Conservation (phyloP, 768 basidiomycete genomes). For the Leucosporidium creatinivorum region DNA sequence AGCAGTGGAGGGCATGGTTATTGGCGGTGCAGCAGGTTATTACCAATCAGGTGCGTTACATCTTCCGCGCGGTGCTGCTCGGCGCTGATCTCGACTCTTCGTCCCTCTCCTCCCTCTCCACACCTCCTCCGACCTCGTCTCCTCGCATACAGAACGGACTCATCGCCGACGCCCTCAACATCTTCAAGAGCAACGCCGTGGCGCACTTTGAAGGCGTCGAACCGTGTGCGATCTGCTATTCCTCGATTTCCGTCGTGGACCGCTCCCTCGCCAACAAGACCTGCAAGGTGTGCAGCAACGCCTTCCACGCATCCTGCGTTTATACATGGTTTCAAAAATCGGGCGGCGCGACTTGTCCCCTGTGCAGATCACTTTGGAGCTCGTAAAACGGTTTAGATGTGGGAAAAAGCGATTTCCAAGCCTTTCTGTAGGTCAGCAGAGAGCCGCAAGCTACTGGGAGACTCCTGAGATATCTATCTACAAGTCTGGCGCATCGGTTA, state of each 20-base stretch:
- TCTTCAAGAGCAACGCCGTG: constrained; percentile 90
- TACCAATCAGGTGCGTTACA: constrained; percentile 64
- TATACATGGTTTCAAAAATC: constrained; percentile 26
- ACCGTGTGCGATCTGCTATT: constrained; percentile 94
- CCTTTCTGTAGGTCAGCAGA: too few species aligned
- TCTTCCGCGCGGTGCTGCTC: not conserved
- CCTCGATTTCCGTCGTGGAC: constrained; percentile 56
- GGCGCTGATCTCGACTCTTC: not conserved
- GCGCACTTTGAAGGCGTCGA: constrained; percentile 92
- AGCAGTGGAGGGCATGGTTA: constrained; percentile 87
- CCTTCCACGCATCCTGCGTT: constrained; percentile 36
- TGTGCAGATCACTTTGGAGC: constrained; percentile 2
- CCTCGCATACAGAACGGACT: constrained; percentile 62
- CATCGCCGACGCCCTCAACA: constrained; percentile 72
- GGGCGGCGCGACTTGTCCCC: constrained; percentile 6
- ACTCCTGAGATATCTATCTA: too few species aligned
- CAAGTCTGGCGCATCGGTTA: too few species aligned
- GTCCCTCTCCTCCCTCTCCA: not conserved
- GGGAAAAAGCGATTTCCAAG: too few species aligned
- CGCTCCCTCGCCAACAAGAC: constrained; percentile 78
- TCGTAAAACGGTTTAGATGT: not conserved
- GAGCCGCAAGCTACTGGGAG: too few species aligned
- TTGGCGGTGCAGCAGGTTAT: constrained; percentile 84
- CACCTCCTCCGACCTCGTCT: not conserved
- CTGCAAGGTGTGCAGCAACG: constrained; percentile 51